Evolutionary conservation across 345 rosid species (phyloP).

Genomic region (Alliaria petiolata): DNA sequence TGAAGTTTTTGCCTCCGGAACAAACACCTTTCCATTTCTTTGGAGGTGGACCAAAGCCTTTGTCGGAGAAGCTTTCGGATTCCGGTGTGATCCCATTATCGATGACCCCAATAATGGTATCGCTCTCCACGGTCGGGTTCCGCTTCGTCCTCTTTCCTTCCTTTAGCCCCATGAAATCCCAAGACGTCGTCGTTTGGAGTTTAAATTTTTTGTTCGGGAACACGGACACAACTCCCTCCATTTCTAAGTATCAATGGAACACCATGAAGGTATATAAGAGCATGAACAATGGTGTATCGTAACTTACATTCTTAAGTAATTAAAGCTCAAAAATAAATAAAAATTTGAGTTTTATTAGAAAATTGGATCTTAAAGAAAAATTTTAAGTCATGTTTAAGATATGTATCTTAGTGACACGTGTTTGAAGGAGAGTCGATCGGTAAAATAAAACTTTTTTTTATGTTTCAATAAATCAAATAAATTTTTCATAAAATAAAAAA

Average conservation of each 20-base stretch:
- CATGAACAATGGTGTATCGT: too few species aligned
- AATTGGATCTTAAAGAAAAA: too few species aligned
- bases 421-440: too few species aligned
- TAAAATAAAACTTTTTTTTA: too few species aligned
- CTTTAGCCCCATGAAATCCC: slow-evolving; percentile 50
- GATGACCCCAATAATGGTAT: neutral
- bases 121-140: too few species aligned
- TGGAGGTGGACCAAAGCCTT: slow-evolving; percentile 48
- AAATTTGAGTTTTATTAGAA: too few species aligned
- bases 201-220: slow-evolving; percentile 32
- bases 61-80: slow-evolving; percentile 38
- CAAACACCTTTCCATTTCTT: slow-evolving; percentile 49
- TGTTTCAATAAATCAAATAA: too few species aligned
- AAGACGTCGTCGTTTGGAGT: slow-evolving; percentile 46
- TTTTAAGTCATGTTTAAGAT: too few species aligned
- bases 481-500: too few species aligned
- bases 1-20: slow-evolving; percentile 36
- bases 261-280: neutral
- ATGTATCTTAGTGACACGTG: too few species aligned
- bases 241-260: slow-evolving; percentile 16
- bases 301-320: too few species aligned
- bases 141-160: neutral
- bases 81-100: slow-evolving; percentile 48
- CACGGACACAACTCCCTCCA: slow-evolving; percentile 43
- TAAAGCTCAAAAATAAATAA: too few species aligned